Percentiles rank a stretch among this genome's conserved stretches.
phyloP scores from a whole-genome alignment of 176 grass and related monocot species.

The Thinopyrum elongatum region DNA sequence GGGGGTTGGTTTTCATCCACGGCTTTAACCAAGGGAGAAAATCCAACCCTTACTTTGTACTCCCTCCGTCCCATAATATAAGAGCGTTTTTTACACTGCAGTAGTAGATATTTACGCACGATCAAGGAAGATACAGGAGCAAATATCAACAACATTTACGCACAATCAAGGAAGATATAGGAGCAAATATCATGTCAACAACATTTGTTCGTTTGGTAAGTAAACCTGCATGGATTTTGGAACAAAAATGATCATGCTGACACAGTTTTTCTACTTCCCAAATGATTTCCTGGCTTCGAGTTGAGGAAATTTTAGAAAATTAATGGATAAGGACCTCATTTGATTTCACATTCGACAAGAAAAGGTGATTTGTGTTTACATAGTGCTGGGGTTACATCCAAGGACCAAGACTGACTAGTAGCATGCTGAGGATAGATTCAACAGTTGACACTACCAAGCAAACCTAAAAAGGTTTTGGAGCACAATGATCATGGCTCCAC shows the following conservation, averaged over 20 bases:
- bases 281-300: background rate
- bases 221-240: no score
- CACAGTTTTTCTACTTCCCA: background rate
- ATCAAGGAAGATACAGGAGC: no score
- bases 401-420: background rate
- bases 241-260: no score
- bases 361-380: background rate
- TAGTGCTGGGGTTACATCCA: background rate
- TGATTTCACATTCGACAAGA: background rate
- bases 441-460: background rate
- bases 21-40: background rate
- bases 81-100: no score
- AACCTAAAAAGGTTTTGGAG: background rate
- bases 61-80: no score
- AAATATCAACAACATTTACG: no score
- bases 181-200: no score
- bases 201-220: no score
- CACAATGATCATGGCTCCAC: conserved; percentile 31
- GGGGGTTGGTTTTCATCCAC: background rate
- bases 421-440: background rate
- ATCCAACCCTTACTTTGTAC: background rate
- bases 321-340: background rate
- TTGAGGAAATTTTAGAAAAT: background rate
- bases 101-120: no score
- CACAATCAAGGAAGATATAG: no score